Base-by-base conservation (phyloP, 1,284 basidiomycete genomes). In the Somion occarium region DNA sequence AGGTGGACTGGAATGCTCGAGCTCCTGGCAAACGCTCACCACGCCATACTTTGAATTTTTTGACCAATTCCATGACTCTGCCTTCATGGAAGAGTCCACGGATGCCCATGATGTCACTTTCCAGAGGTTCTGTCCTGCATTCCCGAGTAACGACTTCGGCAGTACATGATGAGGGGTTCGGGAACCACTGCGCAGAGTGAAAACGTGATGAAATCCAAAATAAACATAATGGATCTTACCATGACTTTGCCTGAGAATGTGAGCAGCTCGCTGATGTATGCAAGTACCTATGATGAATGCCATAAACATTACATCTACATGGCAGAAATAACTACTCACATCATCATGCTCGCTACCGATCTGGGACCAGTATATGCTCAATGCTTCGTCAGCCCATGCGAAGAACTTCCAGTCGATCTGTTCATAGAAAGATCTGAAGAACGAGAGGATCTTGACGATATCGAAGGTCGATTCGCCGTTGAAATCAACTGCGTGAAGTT, bases 281-380 rank as follows among this genome's bases (percentile, higher is more conserved):
- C 75, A 42, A 88, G 79, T 41, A 90, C 81, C 83, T 86, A 50
- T 0, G 39, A 3, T 9, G 15, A 46, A 5, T 2, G 24, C 45
- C 27, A n/a, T n/a, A n/a, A 30, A 25, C n/a, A n/a, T n/a, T n/a
- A n/a, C n/a, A n/a, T n/a, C n/a, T 48, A 12, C 9, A 7, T 18
- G n/a, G 12, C 45, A 34, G 30, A 34, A 7, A 20, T 23, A 38
- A 9, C 15, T 15, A 65, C 76, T 53, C 54, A 86, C 87, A 61
- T 93, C 90, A 52, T 90, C 88, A 60, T 92, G 91, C 59, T 91
- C 88, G 58, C 84, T 85, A 50, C 74, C 71, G 42, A 93, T 76
- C 54, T 88, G 82, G 3, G 70, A 66, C 85, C 91, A 93, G 55
- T 82, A 85, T 12, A 83, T 73, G 15, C 80, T 73, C 13, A 88